Conservation (phyloP, 1,139 yeast species). For the Taphrina pruni region DNA sequence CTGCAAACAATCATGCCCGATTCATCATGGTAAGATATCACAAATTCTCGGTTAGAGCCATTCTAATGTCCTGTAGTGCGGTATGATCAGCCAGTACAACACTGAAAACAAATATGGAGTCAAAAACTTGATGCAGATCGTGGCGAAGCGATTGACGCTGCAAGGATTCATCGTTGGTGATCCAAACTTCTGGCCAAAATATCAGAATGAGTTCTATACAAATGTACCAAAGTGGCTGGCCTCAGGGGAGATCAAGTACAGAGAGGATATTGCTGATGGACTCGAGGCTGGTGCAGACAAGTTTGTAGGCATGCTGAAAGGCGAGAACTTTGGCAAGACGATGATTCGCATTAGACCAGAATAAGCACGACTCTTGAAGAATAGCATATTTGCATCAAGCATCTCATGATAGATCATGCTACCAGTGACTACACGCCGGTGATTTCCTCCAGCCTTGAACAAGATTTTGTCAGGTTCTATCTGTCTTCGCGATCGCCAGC, state of each 20-base stretch:
- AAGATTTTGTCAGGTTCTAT: no score
- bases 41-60: not conserved
- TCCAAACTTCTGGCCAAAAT: conserved; percentile 36
- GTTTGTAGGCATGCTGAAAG: conserved; percentile 45
- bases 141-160: conserved; percentile 45
- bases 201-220: conserved; percentile 33
- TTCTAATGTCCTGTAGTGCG: conserved; percentile 54
- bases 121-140: conserved; percentile 43
- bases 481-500: no score
- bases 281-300: conserved; percentile 44
- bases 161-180: conserved; percentile 47
- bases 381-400: no score
- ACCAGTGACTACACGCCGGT: no score
- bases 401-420: no score
- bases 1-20: conserved; percentile 56
- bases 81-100: conserved; percentile 67
- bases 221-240: conserved; percentile 42
- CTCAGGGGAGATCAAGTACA: conserved; percentile 42
- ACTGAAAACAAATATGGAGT: conserved; percentile 51
- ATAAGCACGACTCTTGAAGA: conserved; percentile 36
- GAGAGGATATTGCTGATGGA: conserved; percentile 44
- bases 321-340: conserved; percentile 46
- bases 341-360: conserved; percentile 47
- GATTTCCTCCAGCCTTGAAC: no score
- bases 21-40: conserved; percentile 55